Evolutionary conservation across 179 eudicot species (phyloP), one percentile per base, ranked within the genome.

Genomic region (Corrigiola litoralis): DNA sequence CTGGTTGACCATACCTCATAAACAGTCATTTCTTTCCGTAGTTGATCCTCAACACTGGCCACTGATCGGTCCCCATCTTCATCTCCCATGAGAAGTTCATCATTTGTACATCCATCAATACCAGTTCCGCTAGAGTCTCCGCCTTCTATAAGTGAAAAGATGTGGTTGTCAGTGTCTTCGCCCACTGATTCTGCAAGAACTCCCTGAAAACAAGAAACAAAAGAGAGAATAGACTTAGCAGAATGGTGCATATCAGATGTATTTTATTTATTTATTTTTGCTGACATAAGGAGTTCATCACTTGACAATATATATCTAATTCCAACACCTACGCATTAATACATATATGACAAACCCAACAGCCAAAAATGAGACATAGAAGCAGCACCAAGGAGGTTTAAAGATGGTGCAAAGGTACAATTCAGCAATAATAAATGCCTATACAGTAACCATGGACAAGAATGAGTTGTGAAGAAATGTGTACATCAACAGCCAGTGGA

Each of bases 11-110:
- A 28, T 84, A 94, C 99, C 99, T 94, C 99, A 72, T 86, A 94
- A 45, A 94, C 83, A 21, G 96, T 82, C 99, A 94, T 94, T 75
- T 94, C 99, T 82, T 90, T 86, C 51, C 54, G 85, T 16, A 94
- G 73, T 69, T 94, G 99, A 83, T 94, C 97, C 77, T 94, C 99
- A 48, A 85, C 82, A 65, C 90, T 73, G 21, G 95, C 96, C 66
- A 84, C 94, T 66, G 96, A 83, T 67, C 81, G 75, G 44, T 85
- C 90, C 63, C 81, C 91, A 59, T 94, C 99, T 46, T 90, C 99
- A 68, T 94, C 97, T 42, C 84, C 97, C 59, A 75, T 83, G 64
- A 85, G 73, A 56, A 85, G 87, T 75, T 88, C 97, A 66, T 90
- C 97, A 67, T 71, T 78, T 53, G 74, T 68, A 34, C 81, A 81